Base-by-base conservation (phyloP, 352 stramenopile genomes). In the Lagenidium sp. region DNA sequence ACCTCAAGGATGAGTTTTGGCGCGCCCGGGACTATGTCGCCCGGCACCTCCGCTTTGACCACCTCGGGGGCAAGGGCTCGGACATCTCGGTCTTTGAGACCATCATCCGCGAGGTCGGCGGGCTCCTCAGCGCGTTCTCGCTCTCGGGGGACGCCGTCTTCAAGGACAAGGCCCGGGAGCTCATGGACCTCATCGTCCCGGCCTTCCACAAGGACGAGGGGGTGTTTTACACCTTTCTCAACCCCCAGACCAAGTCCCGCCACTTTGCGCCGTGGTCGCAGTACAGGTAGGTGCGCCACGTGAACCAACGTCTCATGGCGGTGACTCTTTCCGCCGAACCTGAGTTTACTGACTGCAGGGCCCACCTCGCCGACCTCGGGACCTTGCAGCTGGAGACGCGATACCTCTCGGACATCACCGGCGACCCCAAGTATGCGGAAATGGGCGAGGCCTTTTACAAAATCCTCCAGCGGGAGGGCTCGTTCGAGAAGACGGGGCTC, bases 81-180 rank as follows among this genome's bases (percentile, higher is more conserved):
- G 49, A 63, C 12, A 73, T 99, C 8, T 98, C 88, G 18, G 72
- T 98, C 18, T 99, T 99, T 72, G 97, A 99, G 75, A 99, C 95
- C 1, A 99, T 96, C 32, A 99, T 99, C 76, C 89, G 96, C 19
- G 90, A 93, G 60, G 74, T 99, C 4, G 97, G 95, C 16, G 97
- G 97, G 7, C 69, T 99, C 4, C 74, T 99, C 8, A 90, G 87
- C 26, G 96, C 96, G 0, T 99, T 96, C 63, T 82, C 96, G 50
- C 61, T 98, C 24, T 90, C 91, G 15, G 32, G 53, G 1, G 82
- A 96, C 60, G 44, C 38, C 4, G 51, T 92, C 15, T 97, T 98
- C 63, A 82, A 98, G 39, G 60, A 87, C 11, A 95, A 97, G 47
- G 95, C 95, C 11, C 47, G 77, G 23, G 91, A 98, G 58, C 74